Conservation (phyloP, 139 green algal species). For the Auxenochlorella pyrenoidosa region DNA sequence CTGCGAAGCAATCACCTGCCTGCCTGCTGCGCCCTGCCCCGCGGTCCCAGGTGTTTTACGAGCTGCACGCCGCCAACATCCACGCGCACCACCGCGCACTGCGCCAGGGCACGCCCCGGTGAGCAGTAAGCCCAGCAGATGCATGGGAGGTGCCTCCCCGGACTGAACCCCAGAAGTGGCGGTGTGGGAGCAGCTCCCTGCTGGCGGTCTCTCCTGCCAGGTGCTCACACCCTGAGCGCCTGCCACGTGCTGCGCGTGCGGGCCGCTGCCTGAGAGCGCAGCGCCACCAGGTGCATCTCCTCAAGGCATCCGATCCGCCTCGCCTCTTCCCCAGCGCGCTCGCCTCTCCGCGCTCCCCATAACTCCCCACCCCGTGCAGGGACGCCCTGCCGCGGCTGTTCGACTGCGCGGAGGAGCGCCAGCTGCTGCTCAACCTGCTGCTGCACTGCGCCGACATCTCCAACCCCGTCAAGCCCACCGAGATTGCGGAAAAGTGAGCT, state of each 20-base stretch:
- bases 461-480: slow-evolving; percentile 65
- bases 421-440: slow-evolving; percentile 66
- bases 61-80: slow-evolving; percentile 52
- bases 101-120: slow-evolving; percentile 11
- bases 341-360: neutral
- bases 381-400: slow-evolving; percentile 42
- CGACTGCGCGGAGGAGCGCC: slow-evolving; percentile 60
- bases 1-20: too few species aligned
- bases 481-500: slow-evolving; percentile 55
- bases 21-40: neutral
- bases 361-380: neutral
- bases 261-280: too few species aligned
- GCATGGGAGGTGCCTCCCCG: too few species aligned
- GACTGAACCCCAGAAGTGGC: too few species aligned
- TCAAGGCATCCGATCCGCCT: too few species aligned
- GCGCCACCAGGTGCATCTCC: too few species aligned
- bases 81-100: slow-evolving; percentile 16
- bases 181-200: too few species aligned
- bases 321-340: neutral
- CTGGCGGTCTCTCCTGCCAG: neutral
- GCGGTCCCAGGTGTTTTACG: slow-evolving; percentile 64
- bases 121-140: neutral
- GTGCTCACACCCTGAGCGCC: too few species aligned
- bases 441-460: slow-evolving; percentile 77
- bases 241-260: too few species aligned